Base-by-base conservation (phyloP, 306 rosid genomes). In the Cucumis hystrix region DNA sequence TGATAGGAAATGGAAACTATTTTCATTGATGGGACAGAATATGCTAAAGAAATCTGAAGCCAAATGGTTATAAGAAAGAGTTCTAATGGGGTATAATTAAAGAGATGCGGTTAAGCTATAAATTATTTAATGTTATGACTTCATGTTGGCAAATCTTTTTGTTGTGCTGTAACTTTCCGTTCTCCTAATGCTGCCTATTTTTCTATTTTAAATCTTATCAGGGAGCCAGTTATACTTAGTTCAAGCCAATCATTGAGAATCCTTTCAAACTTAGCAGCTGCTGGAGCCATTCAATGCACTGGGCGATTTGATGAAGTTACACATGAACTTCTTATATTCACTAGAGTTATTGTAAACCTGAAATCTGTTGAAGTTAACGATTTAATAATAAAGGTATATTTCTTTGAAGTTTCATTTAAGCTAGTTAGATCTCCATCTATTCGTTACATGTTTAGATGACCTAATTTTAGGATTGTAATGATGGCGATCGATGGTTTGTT, bases 261-360 rank as follows among this genome's bases (percentile, higher is more conserved):
- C 80, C 93, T 95, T 77, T 92, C 91, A 76, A 95, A 95, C 74
- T 86, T 95, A 80, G 90, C 87, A 73, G 96, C 93, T 35, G 91
- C 96, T 25, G 89, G 92, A 59, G 93, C 87, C 63, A 80, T 95
- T 78, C 80, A 77, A 85, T 87, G 96, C 76, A 83, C 80, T 78
- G 90, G 84, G 30, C 80, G 58, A 74, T 74, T 82, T 60, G 97
- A 95, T 82, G 97, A 88, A 80, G 77, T 95, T 75, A 85, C 85
- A 84, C 84, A 79, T 6, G 93, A 90, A 62, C 89, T 95, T 80
- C 92, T 95, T 74, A 84, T 80, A 47, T 95, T 90, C 82, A 85
- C 75, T 67, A 89, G 86, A 80, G 63, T 85, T 72, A 61, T 87
- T 79, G 79, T 92, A 63, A 71, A 87, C 82, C 30, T 86, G 79